Evolutionary conservation across 2,329 filamentous ascomycete genomes (phyloP).

Genomic region (Hypoxylon sp.): DNA sequence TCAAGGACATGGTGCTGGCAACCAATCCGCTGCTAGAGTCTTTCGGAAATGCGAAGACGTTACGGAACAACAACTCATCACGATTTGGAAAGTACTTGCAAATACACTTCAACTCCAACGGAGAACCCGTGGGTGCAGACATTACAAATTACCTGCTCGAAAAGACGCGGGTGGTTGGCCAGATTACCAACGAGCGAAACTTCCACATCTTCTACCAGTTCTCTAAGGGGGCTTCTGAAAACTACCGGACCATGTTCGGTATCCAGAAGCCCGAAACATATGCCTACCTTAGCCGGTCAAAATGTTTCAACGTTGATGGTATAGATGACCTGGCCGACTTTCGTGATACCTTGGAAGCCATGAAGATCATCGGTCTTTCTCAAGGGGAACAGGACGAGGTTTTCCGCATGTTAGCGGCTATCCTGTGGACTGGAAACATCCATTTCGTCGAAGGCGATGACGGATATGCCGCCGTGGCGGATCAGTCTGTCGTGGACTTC

Average conservation of each 20-base stretch:
- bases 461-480: constrained; percentile 87
- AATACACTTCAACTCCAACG: constrained; percentile 91
- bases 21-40: constrained; percentile 97
- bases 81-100: constrained; percentile 98
- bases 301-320: constrained; percentile 93
- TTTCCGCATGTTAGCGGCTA: constrained; percentile 91
- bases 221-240: constrained; percentile 90
- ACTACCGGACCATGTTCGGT: constrained; percentile 89
- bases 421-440: constrained; percentile 96
- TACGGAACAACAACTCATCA: constrained; percentile 98
- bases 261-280: constrained; percentile 94
- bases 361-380: constrained; percentile 91
- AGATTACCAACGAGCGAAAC: constrained; percentile 95
- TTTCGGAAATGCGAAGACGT: constrained; percentile 97
- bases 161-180: constrained; percentile 93
- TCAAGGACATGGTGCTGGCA: constrained; percentile 99
- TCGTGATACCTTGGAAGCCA: constrained; percentile 90
- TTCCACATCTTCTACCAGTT: constrained; percentile 99
- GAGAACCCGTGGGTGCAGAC: constrained; percentile 94
- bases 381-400: constrained; percentile 95
- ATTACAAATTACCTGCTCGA: constrained; percentile 98
- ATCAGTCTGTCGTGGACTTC: constrained; percentile 94
- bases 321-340: constrained; percentile 94
- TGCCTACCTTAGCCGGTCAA: constrained; percentile 91
- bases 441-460: constrained; percentile 90